Conservation (phyloP, 192 early-diverging fungal species). For the Linnemannia schmuckeri region DNA sequence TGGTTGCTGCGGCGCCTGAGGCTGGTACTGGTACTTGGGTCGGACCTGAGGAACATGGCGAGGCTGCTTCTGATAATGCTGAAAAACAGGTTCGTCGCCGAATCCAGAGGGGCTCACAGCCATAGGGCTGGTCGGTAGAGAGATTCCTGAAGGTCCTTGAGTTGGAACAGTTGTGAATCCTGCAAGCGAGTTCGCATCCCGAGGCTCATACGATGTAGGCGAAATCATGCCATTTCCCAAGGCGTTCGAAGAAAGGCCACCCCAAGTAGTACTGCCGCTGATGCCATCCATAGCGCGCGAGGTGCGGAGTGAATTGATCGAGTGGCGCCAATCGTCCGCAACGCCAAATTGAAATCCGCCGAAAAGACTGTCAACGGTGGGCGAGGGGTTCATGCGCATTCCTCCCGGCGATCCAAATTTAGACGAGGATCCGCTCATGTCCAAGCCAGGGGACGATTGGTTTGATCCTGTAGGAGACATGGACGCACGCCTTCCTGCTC, state of each 20-base stretch:
- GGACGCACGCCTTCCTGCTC: conserved; percentile 41
- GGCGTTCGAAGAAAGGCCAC: conserved; percentile 23
- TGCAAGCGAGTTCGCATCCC: conserved; percentile 2
- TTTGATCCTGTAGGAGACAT: conserved; percentile 39
- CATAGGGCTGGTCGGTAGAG: conserved; percentile 19
- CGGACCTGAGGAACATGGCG: conserved; percentile 12
- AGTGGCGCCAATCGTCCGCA: conserved; percentile 48
- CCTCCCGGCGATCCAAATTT: background rate
- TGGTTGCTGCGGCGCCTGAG: conserved; percentile 8
- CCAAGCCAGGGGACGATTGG: conserved; percentile 45
- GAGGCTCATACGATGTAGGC: conserved; percentile 20
- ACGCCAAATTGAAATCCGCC: conserved; percentile 53
- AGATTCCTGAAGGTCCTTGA: conserved; percentile 24
- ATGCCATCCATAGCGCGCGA: conserved; percentile 16
- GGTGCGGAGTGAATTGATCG: conserved; percentile 38
- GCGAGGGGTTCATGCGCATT: conserved; percentile 12
- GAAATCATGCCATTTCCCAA: conserved; percentile 51
- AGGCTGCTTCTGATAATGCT: conserved; percentile 18
- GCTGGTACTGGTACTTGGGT: conserved; percentile 29
- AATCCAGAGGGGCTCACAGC: conserved; percentile 19
- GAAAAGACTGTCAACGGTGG: conserved; percentile 47
- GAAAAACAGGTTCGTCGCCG: conserved; percentile 14
- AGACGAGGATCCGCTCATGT: conserved; percentile 19
- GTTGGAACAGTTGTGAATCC: conserved; percentile 30
- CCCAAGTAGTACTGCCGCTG: conserved; percentile 31